A percentile compares a stretch with the other conserved stretches of the same genome.
These are phyloP conservation scores for Scenedesmus sp. DNA, from an alignment of 163 green algal species.

Conservation along the genomic window DNA sequence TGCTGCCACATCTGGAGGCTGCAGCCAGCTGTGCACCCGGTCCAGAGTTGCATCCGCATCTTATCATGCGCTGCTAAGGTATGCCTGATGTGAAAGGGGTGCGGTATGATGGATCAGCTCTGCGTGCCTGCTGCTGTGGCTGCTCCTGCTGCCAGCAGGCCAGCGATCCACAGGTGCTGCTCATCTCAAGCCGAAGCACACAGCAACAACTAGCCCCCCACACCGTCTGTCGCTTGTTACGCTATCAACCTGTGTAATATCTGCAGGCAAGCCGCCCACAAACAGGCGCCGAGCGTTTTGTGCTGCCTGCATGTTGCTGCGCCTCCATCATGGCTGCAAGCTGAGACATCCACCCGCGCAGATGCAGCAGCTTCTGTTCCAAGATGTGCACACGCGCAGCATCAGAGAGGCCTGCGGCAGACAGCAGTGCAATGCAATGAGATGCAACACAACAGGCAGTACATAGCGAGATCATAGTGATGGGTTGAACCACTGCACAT, in stretches of 20 bases:
- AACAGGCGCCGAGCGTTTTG: slow-evolving; percentile 36
- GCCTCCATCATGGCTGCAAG: slow-evolving; percentile 6
- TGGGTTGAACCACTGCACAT: neutral
- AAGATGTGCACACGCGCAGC: neutral
- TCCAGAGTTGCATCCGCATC: too few relatives aligned
- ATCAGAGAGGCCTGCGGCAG: neutral
- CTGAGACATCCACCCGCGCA: slow-evolving; percentile 37
- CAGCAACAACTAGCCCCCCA: neutral
- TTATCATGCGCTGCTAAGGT: too few relatives aligned
- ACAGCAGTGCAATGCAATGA: neutral
- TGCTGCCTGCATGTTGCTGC: slow-evolving; percentile 17
- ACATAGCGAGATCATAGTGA: neutral
- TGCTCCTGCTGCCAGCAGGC: neutral
- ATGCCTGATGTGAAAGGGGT: too few relatives aligned
- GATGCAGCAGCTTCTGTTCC: slow-evolving; percentile 41
- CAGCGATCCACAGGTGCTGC: too few relatives aligned
- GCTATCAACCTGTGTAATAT: neutral
- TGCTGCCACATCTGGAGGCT: too few relatives aligned
- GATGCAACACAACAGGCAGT: neutral
- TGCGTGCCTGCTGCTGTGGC: neutral
- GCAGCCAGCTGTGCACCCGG: too few relatives aligned
- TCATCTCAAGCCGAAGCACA: too few relatives aligned
- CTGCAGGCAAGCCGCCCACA: slow-evolving; percentile 27
- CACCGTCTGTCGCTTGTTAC: too few relatives aligned
- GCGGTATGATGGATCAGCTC: too few relatives aligned